Percentiles rank a stretch among this genome's conserved stretches.
Conservation (phyloP, 495 filamentous ascomycete species). For the Collariella sp. region DNA sequence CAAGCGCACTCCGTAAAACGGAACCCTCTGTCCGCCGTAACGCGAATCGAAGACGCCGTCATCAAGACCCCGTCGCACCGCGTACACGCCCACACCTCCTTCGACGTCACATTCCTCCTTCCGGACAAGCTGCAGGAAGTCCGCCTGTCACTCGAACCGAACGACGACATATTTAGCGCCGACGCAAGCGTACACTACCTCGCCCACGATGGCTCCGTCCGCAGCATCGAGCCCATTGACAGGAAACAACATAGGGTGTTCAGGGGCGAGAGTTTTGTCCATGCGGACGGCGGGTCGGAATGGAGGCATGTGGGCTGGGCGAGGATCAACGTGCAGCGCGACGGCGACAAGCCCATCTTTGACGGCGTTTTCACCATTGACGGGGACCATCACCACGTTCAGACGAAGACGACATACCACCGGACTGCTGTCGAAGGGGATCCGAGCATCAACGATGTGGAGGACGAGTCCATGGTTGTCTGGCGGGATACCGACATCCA, state of each 20-base stretch:
- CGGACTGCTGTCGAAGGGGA: slow-evolving; percentile 67
- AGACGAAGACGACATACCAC: slow-evolving; percentile 64
- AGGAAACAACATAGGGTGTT: slow-evolving; percentile 71
- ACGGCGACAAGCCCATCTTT: slow-evolving; percentile 74
- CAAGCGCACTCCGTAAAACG: slow-evolving; percentile 64
- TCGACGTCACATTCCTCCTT: slow-evolving; percentile 73
- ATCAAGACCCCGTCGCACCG: slow-evolving; percentile 73
- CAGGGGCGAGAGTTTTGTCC: slow-evolving; percentile 68
- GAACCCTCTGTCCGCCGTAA: slow-evolving; percentile 66
- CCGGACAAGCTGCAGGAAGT: slow-evolving; percentile 59
- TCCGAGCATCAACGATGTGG: slow-evolving; percentile 50
- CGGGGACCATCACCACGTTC: slow-evolving; percentile 80
- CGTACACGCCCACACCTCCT: slow-evolving; percentile 68
- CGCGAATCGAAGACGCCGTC: slow-evolving; percentile 60
- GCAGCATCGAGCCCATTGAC: slow-evolving; percentile 53
- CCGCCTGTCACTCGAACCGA: slow-evolving; percentile 78
- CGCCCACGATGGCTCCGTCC: slow-evolving; percentile 56
- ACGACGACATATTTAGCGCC: slow-evolving; percentile 77
- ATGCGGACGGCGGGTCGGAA: slow-evolving; percentile 46
- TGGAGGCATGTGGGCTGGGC: slow-evolving; percentile 86
- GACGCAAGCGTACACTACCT: slow-evolving; percentile 68
- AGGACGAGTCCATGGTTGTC: slow-evolving; percentile 77
- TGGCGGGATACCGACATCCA: slow-evolving; percentile 84
- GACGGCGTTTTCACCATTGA: slow-evolving; percentile 81
- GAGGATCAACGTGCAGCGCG: slow-evolving; percentile 63